phyloP scores from a whole-genome alignment of 129 eudicot genomes.

The Arctium minus region DNA sequence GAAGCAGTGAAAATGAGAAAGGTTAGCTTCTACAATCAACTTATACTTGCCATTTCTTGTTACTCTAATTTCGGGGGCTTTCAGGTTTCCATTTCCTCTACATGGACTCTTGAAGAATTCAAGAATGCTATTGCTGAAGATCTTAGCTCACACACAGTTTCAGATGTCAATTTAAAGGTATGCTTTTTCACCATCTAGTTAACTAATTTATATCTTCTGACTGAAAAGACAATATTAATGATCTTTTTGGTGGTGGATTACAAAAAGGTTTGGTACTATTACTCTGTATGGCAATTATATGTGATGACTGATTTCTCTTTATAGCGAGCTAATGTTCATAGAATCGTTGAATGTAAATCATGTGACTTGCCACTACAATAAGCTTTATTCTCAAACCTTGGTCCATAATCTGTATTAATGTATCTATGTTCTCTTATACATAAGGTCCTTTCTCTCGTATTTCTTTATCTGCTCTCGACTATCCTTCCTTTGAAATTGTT shows the following conservation, averaged over 20 bases:
- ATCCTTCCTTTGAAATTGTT: background rate
- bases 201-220: background rate
- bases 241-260: background rate
- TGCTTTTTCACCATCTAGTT: background rate
- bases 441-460: background rate
- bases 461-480: background rate
- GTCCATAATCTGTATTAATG: too few species aligned
- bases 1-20: conserved; percentile 71
- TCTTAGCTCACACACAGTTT: conserved; percentile 40
- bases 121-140: conserved; percentile 63
- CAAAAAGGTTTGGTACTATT: background rate
- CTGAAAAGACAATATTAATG: background rate
- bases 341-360: background rate
- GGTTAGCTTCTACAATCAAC: conserved; percentile 32
- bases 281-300: background rate
- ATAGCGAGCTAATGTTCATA: background rate
- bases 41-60: background rate
- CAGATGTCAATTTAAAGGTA: conserved; percentile 79
- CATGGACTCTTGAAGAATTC: conserved; percentile 77
- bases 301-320: background rate
- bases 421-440: background rate
- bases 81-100: conserved; percentile 57
- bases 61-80: conserved; percentile 13
- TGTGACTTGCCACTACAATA: background rate
- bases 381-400: background rate